These are phyloP conservation scores for Zymoseptoria passerinii DNA, from an alignment of 2,329 filamentous ascomycete species.

Conservation along the genomic window DNA sequence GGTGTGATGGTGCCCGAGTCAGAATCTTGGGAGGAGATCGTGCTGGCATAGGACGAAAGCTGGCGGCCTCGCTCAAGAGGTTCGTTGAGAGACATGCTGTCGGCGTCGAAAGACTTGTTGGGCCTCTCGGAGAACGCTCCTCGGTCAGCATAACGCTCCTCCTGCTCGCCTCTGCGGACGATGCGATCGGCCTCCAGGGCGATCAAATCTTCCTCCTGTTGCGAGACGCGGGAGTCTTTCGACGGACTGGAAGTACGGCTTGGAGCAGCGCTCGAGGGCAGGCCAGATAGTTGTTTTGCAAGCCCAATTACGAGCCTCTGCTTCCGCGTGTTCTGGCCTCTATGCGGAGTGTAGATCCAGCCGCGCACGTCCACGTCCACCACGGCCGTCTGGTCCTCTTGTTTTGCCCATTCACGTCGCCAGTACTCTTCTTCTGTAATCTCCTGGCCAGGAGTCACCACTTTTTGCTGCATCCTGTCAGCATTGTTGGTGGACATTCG, in stretches of 20 bases:
- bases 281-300: constrained; percentile 77
- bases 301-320: constrained; percentile 81
- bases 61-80: constrained; percentile 20
- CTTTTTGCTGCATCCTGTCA: constrained; percentile 5
- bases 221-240: constrained; percentile 30
- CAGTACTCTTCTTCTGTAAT: constrained; percentile 52
- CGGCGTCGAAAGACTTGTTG: constrained; percentile 38
- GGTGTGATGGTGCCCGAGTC: constrained; percentile 25
- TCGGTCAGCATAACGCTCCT: constrained; percentile 50
- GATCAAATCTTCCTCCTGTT: constrained; percentile 57
- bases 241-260: constrained; percentile 39
- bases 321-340: constrained; percentile 74
- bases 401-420: constrained; percentile 67
- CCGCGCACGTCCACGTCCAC: constrained; percentile 92
- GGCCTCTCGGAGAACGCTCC: constrained; percentile 67
- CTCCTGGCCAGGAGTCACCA: constrained; percentile 14
- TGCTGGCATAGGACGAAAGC: constrained; percentile 14
- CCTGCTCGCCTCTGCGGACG: constrained; percentile 63
- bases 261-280: constrained; percentile 50
- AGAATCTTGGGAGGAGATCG: constrained; percentile 18
- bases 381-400: constrained; percentile 73
- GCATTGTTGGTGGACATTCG: not conserved
- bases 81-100: constrained; percentile 31
- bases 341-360: constrained; percentile 86
- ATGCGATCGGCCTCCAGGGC: constrained; percentile 69